Evolutionary conservation across 2,329 filamentous ascomycete genomes (phyloP).

Genomic region (Botrytis cinerea): DNA sequence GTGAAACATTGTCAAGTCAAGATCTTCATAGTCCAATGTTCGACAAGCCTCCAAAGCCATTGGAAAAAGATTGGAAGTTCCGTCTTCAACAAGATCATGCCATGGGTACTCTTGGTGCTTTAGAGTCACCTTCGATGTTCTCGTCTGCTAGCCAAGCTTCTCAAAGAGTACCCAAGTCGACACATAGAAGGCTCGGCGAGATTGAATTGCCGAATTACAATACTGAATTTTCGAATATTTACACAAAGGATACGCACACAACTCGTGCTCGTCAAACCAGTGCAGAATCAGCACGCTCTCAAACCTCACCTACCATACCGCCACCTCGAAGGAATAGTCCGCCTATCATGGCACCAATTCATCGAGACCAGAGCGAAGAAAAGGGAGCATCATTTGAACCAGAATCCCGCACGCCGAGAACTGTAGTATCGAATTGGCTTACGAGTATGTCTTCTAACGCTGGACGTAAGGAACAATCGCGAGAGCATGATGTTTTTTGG

Average conservation of each 20-base stretch:
- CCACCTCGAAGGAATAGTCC: conserved; percentile 18
- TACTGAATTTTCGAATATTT: not conserved
- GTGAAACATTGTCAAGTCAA: conserved; percentile 17
- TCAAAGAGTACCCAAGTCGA: not conserved
- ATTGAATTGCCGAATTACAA: not conserved
- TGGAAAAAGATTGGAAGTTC: conserved; percentile 16
- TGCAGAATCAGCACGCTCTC: not conserved
- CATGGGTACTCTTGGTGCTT: not conserved
- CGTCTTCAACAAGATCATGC: conserved; percentile 4
- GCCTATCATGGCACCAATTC: conserved; percentile 14
- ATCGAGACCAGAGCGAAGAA: conserved; percentile 1
- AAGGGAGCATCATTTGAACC: conserved; percentile 19
- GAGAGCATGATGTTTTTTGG: conserved; percentile 11
- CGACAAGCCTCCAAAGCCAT: not conserved
- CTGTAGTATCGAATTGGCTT: conserved; percentile 19
- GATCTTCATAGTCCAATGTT: conserved; percentile 13
- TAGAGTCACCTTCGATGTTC: not conserved
- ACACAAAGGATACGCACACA: not conserved
- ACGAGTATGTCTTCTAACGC: conserved; percentile 15
- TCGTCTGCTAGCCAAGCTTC: not conserved
- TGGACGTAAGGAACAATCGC: conserved; percentile 11
- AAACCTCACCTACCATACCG: not conserved
- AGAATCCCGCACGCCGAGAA: conserved; percentile 18
- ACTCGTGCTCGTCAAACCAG: not conserved
- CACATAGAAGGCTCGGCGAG: not conserved